Evolutionary conservation across 306 rosid species (phyloP), one percentile per base, ranked within the genome.

Genomic region (Quillaja saponaria): DNA sequence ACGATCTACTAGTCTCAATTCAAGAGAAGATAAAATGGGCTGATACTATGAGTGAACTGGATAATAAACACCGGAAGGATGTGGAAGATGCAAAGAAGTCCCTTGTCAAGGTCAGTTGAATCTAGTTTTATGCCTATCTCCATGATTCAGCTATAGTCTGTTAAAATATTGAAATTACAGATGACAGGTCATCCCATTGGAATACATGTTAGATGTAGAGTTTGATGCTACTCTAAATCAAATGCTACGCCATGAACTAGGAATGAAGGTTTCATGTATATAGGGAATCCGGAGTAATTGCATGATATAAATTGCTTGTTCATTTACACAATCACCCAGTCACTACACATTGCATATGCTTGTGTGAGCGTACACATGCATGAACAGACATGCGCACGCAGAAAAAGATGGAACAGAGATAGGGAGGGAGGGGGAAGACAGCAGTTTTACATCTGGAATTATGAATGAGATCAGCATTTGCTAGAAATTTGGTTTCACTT

Each of bases 1-100:
- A 86, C 76, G 78, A 79, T 61, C 74, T 91, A 66, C 95, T 88
- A 55, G 77, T 78, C 58, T 78, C 98, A 54, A 91, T 91, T 71
- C 95, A 91, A 82, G 96, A 91, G 55, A 91, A 86, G 88, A 91
- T 91, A 38, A 91, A 81, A 75, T 91, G 98, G 96, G 96, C 98
- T 34, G 95, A 88, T 78, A 55, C 81, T 13, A 83, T 91, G 95
- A 82, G 92, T 53, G 96, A 84, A 69, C 16, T 54, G 60, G 86
- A 87, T 79, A 92, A 86, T 81, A 84, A 88, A 71, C 98, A 92
- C 76, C 76, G 76, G 62, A 88, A 84, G 82, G 98, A 92, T 10
- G 83, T 78, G 35, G 96, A 92, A 71, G 98, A 92, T 55, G 85
- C 88, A 65, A 92, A 92, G 87, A 86, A 84, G 76, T 55, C 87